Evolutionary conservation across 108 stramenopile species (phyloP).

Genomic region (Fragilariopsis cylindrus): DNA sequence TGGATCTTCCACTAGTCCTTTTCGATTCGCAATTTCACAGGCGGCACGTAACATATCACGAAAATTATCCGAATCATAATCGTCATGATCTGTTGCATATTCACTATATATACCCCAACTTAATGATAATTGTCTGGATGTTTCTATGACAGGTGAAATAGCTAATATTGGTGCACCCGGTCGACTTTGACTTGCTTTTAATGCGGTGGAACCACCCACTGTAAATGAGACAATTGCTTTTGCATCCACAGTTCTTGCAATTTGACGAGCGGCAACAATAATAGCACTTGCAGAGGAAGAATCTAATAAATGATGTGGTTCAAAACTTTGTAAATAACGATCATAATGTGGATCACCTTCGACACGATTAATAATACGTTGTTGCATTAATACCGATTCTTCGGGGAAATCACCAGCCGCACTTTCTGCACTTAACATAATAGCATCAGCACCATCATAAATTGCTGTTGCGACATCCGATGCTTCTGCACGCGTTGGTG

Average conservation of each 20-base stretch:
- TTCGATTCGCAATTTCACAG: constrained; percentile 58
- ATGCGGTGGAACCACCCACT: constrained; percentile 69
- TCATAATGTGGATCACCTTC: constrained; percentile 66
- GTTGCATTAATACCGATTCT: constrained; percentile 81
- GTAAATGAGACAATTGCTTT: constrained; percentile 84
- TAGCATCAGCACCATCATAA: constrained; percentile 88
- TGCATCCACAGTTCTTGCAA: constrained; percentile 58
- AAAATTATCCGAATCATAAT: constrained; percentile 45
- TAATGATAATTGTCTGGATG: constrained; percentile 72
- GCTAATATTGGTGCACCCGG: constrained; percentile 81
- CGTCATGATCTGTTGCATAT: constrained; percentile 32
- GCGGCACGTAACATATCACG: constrained; percentile 50
- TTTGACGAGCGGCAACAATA: constrained; percentile 66
- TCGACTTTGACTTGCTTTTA: constrained; percentile 68
- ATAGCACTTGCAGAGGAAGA: constrained; percentile 73
- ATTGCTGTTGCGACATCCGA: constrained; percentile 88
- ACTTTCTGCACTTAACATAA: constrained; percentile 86
- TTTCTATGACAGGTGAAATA: constrained; percentile 71
- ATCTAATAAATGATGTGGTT: constrained; percentile 22
- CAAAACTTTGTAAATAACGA: constrained; percentile 37
- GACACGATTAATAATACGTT: constrained; percentile 79
- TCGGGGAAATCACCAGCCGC: constrained; percentile 69
- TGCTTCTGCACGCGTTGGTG: constrained; percentile 85
- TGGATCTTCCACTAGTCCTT: constrained; percentile 63
- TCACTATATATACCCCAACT: constrained; percentile 86